Conservation (phyloP, 805 yeast species). For the Yamadazyma nakazawae region DNA sequence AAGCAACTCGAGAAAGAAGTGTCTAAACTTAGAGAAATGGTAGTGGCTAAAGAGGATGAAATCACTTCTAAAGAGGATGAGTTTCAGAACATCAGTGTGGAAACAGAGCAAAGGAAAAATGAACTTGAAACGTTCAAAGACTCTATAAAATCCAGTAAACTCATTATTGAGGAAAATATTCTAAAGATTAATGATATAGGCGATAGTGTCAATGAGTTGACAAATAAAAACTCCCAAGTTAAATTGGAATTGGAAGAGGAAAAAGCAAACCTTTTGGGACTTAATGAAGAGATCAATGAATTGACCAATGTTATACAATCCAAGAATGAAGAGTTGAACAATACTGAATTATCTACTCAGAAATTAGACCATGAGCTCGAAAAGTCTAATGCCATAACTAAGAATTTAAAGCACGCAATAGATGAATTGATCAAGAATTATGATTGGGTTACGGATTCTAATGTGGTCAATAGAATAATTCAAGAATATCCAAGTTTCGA, state of each 20-base stretch:
- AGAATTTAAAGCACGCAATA: conserved; percentile 35
- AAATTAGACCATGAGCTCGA: conserved; percentile 54
- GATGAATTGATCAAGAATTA: conserved; percentile 50
- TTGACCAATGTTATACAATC: conserved; percentile 44
- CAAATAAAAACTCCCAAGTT: conserved; percentile 16
- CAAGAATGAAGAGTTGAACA: conserved; percentile 44
- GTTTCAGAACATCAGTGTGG: conserved; percentile 65
- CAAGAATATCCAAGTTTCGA: conserved; percentile 62
- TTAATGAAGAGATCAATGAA: conserved; percentile 74
- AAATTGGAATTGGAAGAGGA: conserved; percentile 48
- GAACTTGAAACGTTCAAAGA: conserved; percentile 52
- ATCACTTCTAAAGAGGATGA: conserved; percentile 47
- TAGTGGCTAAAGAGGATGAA: conserved; percentile 38
- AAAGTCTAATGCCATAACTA: conserved; percentile 39
- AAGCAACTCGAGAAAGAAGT: conserved; percentile 59
- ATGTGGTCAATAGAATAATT: conserved; percentile 52
- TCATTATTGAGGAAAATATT: conserved; percentile 28
- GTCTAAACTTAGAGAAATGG: conserved; percentile 22
- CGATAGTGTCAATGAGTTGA: conserved; percentile 23
- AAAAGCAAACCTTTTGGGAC: conserved; percentile 56
- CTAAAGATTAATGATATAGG: conserved; percentile 20
- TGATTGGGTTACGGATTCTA: conserved; percentile 72
- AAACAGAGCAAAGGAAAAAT: conserved; percentile 59
- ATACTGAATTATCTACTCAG: conserved; percentile 50
- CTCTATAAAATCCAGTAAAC: conserved; percentile 34